A percentile compares a stretch with the other conserved stretches of the same genome.
Evolutionary conservation across 352 stramenopile species (phyloP).

Genomic region (Phytophthora agathidicida): DNA sequence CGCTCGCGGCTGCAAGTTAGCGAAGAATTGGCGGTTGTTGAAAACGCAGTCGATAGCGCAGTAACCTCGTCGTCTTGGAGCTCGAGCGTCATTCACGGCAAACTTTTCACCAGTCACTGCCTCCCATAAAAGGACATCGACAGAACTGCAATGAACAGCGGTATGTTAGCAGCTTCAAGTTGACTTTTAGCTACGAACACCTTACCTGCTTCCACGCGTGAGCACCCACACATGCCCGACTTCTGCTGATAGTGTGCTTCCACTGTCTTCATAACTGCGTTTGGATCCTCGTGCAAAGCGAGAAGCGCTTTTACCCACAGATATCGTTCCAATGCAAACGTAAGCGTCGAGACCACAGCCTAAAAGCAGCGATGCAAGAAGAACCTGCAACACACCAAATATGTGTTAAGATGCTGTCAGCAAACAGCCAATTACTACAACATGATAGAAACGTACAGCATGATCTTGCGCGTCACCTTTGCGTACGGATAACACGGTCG

Average conservation of each 20-base stretch:
- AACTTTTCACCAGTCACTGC: conserved; percentile 68
- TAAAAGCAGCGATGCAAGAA: conserved; percentile 88
- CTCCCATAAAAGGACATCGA: conserved; percentile 73
- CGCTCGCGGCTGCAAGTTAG: conserved; percentile 70
- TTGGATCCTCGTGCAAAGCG: conserved; percentile 22
- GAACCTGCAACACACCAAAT: conserved; percentile 46
- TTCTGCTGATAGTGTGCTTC: conserved; percentile 27
- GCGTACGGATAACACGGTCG: conserved; percentile 72
- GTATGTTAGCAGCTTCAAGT: not conserved
- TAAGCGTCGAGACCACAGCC: conserved; percentile 90
- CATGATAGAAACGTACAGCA: conserved; percentile 44
- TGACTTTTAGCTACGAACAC: too few species aligned
- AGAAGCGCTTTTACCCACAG: conserved; percentile 33
- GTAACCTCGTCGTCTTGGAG: conserved; percentile 49
- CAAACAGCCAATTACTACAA: too few species aligned
- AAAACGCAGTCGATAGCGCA: conserved; percentile 86
- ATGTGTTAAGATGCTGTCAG: too few species aligned
- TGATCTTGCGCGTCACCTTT: conserved; percentile 88
- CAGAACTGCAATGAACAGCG: conserved; percentile 11
- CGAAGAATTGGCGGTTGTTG: conserved; percentile 73
- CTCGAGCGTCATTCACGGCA: conserved; percentile 20
- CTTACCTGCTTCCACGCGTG: conserved; percentile 46
- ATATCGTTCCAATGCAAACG: conserved; percentile 86
- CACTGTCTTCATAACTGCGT: conserved; percentile 18
- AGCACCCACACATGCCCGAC: conserved; percentile 84